Evolutionary conservation across 495 filamentous ascomycete species (phyloP).

Genomic region (Aspergillus sparsus): DNA sequence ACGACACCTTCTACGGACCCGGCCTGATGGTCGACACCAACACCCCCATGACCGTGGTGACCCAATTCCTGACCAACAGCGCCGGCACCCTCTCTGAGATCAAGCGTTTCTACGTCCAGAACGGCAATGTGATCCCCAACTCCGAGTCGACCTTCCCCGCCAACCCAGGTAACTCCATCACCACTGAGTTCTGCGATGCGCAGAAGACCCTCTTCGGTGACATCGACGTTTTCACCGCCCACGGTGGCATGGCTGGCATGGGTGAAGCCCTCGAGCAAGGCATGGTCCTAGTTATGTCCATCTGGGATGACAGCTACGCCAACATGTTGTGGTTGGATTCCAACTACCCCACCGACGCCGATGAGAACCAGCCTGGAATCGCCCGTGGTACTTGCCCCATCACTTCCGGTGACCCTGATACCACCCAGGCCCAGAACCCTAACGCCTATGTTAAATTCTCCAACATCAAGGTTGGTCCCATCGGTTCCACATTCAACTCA

Average conservation of each 20-base stretch:
- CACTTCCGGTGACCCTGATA: slow-evolving; percentile 34
- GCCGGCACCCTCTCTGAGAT: slow-evolving; percentile 57
- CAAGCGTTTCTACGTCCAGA: slow-evolving; percentile 61
- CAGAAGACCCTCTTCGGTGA: slow-evolving; percentile 57
- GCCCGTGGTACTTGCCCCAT: slow-evolving; percentile 59
- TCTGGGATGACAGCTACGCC: slow-evolving; percentile 61
- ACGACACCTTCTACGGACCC: slow-evolving; percentile 57
- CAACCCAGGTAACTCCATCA: slow-evolving; percentile 29
- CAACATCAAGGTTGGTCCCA: slow-evolving; percentile 41
- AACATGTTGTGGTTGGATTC: slow-evolving; percentile 70
- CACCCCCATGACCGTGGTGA: slow-evolving; percentile 63
- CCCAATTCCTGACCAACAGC: slow-evolving; percentile 59
- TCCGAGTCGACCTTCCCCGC: slow-evolving; percentile 20
- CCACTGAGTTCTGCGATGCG: slow-evolving; percentile 25
- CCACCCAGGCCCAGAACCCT: slow-evolving; percentile 33
- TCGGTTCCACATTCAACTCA: slow-evolving; percentile 34
- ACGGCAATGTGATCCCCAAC: slow-evolving; percentile 54
- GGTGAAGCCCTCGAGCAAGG: slow-evolving; percentile 49
- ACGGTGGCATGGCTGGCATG: slow-evolving; percentile 34
- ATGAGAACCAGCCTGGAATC: slow-evolving; percentile 49
- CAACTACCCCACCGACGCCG: slow-evolving; percentile 60
- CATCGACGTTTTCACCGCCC: slow-evolving; percentile 34
- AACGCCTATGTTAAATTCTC: slow-evolving; percentile 37
- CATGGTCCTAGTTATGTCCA: slow-evolving; percentile 66
- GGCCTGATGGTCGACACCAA: slow-evolving; percentile 57